Evolutionary conservation across 2,329 filamentous ascomycete genomes (phyloP).

Genomic region (Phymatotrichopsis omnivora): DNA sequence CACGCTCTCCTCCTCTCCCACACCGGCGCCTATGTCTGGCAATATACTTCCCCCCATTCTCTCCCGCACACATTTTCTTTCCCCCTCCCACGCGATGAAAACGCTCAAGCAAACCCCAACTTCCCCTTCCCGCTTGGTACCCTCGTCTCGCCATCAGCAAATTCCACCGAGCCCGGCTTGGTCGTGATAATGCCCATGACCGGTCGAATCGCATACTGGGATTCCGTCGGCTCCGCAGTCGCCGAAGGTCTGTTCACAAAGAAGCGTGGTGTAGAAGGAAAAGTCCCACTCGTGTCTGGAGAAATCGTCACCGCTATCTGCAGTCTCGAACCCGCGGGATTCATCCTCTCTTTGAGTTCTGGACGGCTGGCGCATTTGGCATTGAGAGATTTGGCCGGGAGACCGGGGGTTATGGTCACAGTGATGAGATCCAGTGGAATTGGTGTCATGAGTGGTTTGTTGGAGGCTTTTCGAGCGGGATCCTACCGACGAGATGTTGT

Average conservation of each 20-base stretch:
- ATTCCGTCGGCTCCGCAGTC: slow-evolving; percentile 55
- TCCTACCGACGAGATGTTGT: slow-evolving; percentile 66
- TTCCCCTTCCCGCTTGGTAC: slow-evolving; percentile 73
- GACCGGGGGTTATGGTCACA: slow-evolving; percentile 67
- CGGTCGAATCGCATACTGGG: slow-evolving; percentile 88
- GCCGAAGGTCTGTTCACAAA: slow-evolving; percentile 31
- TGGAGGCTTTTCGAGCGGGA: slow-evolving; percentile 64
- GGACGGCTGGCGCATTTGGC: slow-evolving; percentile 80
- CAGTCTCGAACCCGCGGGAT: slow-evolving; percentile 77
- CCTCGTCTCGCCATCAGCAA: slow-evolving; percentile 67
- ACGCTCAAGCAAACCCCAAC: slow-evolving; percentile 53
- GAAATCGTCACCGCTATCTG: slow-evolving; percentile 69
- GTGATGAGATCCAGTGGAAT: slow-evolving; percentile 56
- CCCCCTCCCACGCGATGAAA: slow-evolving; percentile 50
- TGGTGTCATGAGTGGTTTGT: slow-evolving; percentile 52
- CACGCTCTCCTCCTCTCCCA: slow-evolving; percentile 74
- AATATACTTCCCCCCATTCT: slow-evolving; percentile 59
- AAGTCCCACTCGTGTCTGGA: slow-evolving; percentile 51
- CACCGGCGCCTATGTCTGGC: slow-evolving; percentile 80
- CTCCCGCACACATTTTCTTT: slow-evolving; percentile 72
- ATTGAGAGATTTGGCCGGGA: slow-evolving; percentile 75
- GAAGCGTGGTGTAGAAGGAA: slow-evolving; percentile 30
- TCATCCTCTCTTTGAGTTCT: slow-evolving; percentile 72
- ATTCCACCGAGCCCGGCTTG: slow-evolving; percentile 71
- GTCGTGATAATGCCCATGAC: slow-evolving; percentile 74